Conservation (phyloP, 176 grass and related monocot genomes). For the Cenchrus purpureus region DNA sequence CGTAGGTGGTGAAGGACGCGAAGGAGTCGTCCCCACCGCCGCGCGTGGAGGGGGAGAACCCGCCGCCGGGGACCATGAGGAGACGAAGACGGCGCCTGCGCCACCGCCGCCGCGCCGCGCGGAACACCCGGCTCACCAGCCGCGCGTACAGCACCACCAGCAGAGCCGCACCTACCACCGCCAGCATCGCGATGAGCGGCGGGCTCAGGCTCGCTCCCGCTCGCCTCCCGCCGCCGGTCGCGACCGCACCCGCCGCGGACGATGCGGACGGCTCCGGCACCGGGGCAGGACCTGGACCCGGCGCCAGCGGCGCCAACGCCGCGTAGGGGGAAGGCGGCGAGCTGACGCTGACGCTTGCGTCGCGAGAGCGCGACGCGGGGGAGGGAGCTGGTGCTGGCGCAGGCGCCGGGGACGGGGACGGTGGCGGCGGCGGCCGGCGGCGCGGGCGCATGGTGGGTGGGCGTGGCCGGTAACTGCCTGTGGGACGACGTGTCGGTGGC, state of each 20-base stretch:
- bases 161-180: constrained; percentile 82
- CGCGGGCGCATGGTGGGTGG: constrained; percentile 39
- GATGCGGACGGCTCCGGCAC: constrained; percentile 8
- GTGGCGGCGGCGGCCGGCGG: not conserved
- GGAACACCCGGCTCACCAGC: constrained; percentile 62
- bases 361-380: not conserved
- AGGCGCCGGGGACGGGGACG: constrained; percentile 19
- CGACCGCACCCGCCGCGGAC: not conserved
- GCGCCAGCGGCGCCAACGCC: not conserved
- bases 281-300: not conserved
- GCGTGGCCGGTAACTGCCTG: not conserved
- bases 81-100: constrained; percentile 34
- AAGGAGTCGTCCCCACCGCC: constrained; percentile 37
- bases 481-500: not conserved
- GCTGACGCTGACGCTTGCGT: no score
- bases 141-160: constrained; percentile 94
- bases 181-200: constrained; percentile 97
- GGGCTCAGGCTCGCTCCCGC: constrained; percentile 59
- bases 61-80: constrained; percentile 40
- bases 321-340: constrained; percentile 44
- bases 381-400: constrained; percentile 21
- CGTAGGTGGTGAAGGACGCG: constrained; percentile 46
- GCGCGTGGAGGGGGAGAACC: not conserved
- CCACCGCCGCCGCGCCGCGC: constrained; percentile 51
- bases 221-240: not conserved